These are phyloP conservation scores for Penicillium sp. DNA, from an alignment of 2,329 filamentous ascomycete genomes.

Conservation along the genomic window DNA sequence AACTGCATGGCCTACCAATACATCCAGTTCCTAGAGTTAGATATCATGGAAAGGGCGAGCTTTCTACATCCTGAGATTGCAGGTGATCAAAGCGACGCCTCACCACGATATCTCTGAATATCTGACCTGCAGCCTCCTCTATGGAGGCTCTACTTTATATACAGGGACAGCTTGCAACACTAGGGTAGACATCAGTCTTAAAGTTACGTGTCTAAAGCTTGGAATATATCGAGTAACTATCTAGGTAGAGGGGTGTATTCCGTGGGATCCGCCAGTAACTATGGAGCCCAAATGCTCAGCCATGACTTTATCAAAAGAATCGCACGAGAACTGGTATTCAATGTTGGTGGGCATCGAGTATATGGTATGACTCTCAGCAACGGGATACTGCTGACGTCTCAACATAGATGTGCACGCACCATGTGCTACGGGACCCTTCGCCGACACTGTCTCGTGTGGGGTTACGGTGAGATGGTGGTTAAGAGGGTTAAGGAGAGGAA, in stretches of 20 bases:
- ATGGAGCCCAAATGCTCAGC: neutral
- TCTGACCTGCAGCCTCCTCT: too few relatives aligned
- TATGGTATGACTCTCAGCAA: neutral
- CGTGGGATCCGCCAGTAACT: neutral
- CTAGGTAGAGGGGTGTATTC: neutral
- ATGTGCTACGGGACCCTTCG: neutral
- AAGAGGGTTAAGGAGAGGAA: neutral
- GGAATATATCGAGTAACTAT: neutral
- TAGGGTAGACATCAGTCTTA: neutral
- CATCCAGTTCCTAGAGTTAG: too few relatives aligned
- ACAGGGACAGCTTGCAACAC: neutral
- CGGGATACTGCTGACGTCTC: neutral
- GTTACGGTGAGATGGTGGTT: neutral
- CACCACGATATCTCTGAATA: too few relatives aligned
- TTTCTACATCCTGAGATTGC: too few relatives aligned
- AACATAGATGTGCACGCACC: neutral
- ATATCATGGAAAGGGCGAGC: too few relatives aligned
- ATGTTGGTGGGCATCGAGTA: neutral
- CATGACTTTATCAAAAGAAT: neutral
- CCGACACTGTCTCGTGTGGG: neutral
- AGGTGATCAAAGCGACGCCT: too few relatives aligned
- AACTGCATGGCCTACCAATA: too few relatives aligned
- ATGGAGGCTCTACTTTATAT: neutral
- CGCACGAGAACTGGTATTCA: neutral
- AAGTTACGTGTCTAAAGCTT: neutral